Percentiles rank a stretch among this genome's conserved stretches.
Conservation (phyloP, 2,329 filamentous ascomycete species). For the Ceratocystiopsis sp. region DNA sequence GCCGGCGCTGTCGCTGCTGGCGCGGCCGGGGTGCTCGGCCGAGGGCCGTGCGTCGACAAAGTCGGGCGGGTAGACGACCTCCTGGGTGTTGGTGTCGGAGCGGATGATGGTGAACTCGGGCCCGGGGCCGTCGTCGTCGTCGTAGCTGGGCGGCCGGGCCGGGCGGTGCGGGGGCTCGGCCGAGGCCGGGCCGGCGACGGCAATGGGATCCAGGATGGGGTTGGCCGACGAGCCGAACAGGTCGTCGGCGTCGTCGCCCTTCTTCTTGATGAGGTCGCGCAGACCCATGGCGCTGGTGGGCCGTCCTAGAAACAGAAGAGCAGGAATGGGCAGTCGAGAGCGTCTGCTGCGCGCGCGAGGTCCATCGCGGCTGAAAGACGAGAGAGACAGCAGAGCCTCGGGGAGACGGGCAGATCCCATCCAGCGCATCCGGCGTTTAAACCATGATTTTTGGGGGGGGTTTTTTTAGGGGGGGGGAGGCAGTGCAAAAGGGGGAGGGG, state of each 20-base stretch:
- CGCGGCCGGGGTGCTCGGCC: constrained; percentile 1
- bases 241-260: constrained; percentile 3
- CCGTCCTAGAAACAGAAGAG: no score
- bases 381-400: no score
- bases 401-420: no score
- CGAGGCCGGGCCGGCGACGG: background rate
- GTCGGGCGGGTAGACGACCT: constrained; percentile 56
- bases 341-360: no score
- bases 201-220: background rate
- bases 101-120: constrained; percentile 72
- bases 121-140: constrained; percentile 12
- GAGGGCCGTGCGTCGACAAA: background rate
- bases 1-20: constrained; percentile 15
- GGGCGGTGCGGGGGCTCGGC: constrained; percentile 8
- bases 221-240: background rate
- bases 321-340: no score
- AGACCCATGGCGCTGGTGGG: constrained; percentile 4
- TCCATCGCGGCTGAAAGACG: no score
- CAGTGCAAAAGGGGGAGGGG: no score
- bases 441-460: no score
- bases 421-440: no score
- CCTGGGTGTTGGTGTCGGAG: constrained; percentile 64
- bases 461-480: no score
- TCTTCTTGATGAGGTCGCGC: constrained; percentile 6
- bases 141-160: constrained; percentile 18